Evolutionary conservation across 108 stramenopile species (phyloP), one percentile per base, ranked within the genome.

Genomic region (Craspedostauros australis): DNA sequence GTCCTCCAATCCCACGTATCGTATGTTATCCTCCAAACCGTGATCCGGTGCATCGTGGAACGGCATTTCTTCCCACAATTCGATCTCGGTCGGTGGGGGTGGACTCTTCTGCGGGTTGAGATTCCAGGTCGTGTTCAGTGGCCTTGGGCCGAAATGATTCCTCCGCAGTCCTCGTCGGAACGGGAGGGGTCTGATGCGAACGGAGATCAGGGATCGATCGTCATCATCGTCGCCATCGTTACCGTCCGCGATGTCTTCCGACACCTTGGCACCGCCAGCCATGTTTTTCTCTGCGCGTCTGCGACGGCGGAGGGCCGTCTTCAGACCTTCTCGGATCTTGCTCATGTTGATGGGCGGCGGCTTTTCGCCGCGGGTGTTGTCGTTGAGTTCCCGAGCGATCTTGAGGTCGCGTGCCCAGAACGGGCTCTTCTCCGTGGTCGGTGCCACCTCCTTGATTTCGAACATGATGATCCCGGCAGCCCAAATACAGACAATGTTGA

Each of bases 401-500:
- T 68, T 79, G 60, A 79, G 62, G 42, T 79, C 77, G 20, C 57
- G 31, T 12, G 68, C 53, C 78, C 78, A 79, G 46, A 79, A 79
- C 2, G 66, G 68, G 38, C 64, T 79, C 56, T 75, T 75, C 14
- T 43, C 37, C 39, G 40, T 59, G 11, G 67, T 41, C 42, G 71
- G 78, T 29, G 54, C 64, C 36, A 60, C 70, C 24, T 60, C 58
- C 43, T 85, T 85, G 53, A 85, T 50, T 4, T 40, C 31, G 54
- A 88, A 88, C 75, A 88, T 79, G 46, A 73, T 15, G 0, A 72
- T 61, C 14, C 75, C 71, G 8, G 66, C 29, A 14, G 74, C 43
- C 70, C 78, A 82, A 56, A 91, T 84, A 48, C 73, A 70, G 3
- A 67, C 41, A 57, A 91, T 86, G 57, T 91, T 91, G 29, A 77